These are phyloP conservation scores for Filobasidium wieringae DNA, from an alignment of 768 basidiomycete genomes.

Conservation along the genomic window DNA sequence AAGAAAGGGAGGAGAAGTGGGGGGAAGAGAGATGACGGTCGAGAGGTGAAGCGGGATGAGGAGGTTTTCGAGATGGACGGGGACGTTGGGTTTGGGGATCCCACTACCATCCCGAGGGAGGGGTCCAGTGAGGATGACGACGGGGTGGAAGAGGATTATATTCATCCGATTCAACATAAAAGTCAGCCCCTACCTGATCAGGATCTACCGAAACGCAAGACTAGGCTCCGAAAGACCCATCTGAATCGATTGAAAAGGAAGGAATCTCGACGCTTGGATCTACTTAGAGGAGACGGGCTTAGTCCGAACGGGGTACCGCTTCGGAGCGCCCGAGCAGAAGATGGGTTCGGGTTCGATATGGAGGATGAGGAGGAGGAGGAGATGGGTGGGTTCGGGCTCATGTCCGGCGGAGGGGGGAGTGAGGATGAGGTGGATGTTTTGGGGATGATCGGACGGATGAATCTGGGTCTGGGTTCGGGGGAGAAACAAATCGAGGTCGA, in stretches of 20 bases:
- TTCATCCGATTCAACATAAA: not conserved
- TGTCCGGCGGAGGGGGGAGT: not conserved
- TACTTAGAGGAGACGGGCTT: slow-evolving; percentile 31
- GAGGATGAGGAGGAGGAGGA: not conserved
- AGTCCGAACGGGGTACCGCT: slow-evolving; percentile 1
- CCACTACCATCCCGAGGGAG: too few relatives aligned
- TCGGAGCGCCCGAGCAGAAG: not conserved
- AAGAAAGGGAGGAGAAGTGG: not conserved
- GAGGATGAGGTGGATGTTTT: not conserved
- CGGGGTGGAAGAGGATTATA: not conserved
- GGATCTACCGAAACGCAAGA: not conserved
- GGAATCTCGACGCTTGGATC: slow-evolving; percentile 28
- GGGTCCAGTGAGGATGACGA: not conserved
- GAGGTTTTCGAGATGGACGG: not conserved
- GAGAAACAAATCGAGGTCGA: not conserved
- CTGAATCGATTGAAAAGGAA: slow-evolving; percentile 16
- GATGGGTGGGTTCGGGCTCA: not conserved
- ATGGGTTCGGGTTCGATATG: not conserved
- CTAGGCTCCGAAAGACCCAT: not conserved
- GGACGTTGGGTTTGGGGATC: not conserved
- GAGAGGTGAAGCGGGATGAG: not conserved
- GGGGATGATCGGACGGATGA: not conserved
- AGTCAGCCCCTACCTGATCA: not conserved
- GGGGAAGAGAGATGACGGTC: not conserved
- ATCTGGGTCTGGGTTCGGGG: not conserved